Evolutionary conservation across 2,329 filamentous ascomycete species (phyloP), one percentile per base, ranked within the genome.

Genomic region (Aaosphaeria pasadenensis): DNA sequence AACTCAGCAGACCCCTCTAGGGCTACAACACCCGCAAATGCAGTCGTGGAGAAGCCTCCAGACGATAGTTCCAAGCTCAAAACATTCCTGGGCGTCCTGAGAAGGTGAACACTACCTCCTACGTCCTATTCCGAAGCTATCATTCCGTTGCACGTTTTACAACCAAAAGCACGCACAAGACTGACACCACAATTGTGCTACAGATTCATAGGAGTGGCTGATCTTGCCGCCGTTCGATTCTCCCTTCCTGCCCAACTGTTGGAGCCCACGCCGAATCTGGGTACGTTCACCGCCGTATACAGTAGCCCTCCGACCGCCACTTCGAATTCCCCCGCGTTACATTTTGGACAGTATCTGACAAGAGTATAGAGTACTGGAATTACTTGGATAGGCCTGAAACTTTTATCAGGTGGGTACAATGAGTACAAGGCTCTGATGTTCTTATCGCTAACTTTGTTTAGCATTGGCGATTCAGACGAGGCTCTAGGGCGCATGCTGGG

Each of bases 301-400:
- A 24, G 17, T 24, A 24, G 17, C 17, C 17, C 17, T 24, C 17
- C 11, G 31, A 29, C 32, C 17, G 17, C 17, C 32, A 5, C 30
- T 9, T 11, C 32, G 33, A 13, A 29, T 13, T 17, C 29, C 41
- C 45, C 29, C 35, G 35, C 41, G 41, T 41, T 39, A 35, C 30
- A 11, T 24, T 35, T 24, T 11, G 24, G 50, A n/a, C 39, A 24
- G 3, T 24, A 11, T 58, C 64, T 70, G 56, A 64, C 58, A 40
- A 28, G 17, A 33, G 35, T 44, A 45, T 60, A 84, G 94, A 99
- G 76, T 99, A 97, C 75, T 99, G 94, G 94, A 95, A 95, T 65
- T 99, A 99, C 66, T 80, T 99, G 68, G 94, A 99, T 72, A 84
- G 91, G 59, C 92, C 92, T 24, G 95, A 95, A 71, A 89, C 91